Percentiles rank a stretch among this genome's conserved stretches.
These are phyloP conservation scores for Lasiosphaeria ovina DNA, from an alignment of 495 filamentous ascomycete genomes.

Conservation along the genomic window DNA sequence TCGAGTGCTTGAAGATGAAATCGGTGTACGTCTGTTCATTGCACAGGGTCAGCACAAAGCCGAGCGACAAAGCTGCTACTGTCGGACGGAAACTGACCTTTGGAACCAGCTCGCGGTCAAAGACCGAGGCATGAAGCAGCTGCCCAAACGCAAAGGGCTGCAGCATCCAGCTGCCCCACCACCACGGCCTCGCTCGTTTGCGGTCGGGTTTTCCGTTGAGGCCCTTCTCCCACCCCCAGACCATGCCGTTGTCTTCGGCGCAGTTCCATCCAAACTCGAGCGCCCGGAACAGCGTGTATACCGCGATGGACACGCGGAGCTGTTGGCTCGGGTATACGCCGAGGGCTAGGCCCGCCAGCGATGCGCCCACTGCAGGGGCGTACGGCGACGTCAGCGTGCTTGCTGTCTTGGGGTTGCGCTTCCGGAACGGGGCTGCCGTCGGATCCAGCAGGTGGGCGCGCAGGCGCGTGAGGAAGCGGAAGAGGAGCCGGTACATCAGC, in stretches of 20 bases:
- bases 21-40: conserved; percentile 57
- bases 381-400: conserved; percentile 72
- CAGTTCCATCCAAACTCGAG: conserved; percentile 86
- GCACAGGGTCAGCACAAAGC: conserved; percentile 9
- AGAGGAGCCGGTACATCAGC: conserved; percentile 81
- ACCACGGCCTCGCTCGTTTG: conserved; percentile 60
- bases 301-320: conserved; percentile 72
- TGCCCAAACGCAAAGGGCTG: conserved; percentile 92
- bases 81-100: conserved; percentile 25
- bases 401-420: conserved; percentile 74
- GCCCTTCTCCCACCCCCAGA: conserved; percentile 56
- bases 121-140: conserved; percentile 85
- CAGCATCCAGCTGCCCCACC: conserved; percentile 96
- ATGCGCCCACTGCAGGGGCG: conserved; percentile 85
- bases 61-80: not conserved
- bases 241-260: conserved; percentile 74
- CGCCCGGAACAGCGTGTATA: conserved; percentile 74
- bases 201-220: conserved; percentile 34
- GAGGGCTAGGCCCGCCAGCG: conserved; percentile 77
- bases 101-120: conserved; percentile 87
- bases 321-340: conserved; percentile 76
- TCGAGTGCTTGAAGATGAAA: conserved; percentile 70
- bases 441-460: conserved; percentile 73
- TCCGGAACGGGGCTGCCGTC: conserved; percentile 71
- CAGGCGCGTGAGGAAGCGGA: conserved; percentile 82